Evolutionary conservation across 1,284 basidiomycete genomes (phyloP).

Genomic region (Pseudozyma flocculosa): DNA sequence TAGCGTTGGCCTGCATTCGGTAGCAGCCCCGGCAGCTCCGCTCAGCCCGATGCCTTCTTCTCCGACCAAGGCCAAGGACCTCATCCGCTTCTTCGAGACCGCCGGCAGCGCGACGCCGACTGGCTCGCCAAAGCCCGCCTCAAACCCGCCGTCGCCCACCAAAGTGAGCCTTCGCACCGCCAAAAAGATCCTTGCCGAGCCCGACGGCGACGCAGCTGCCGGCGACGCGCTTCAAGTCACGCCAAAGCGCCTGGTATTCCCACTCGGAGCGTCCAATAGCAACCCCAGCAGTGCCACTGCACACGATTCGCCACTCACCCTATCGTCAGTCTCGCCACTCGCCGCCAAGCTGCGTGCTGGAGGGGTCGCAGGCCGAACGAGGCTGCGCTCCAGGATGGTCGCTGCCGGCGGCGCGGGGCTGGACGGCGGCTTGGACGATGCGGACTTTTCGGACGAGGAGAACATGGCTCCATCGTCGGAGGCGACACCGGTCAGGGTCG

Average conservation of each 20-base stretch:
- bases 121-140: slow-evolving; percentile 10
- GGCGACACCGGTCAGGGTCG: no score
- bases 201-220: neutral
- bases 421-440: no score
- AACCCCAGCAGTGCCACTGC: neutral
- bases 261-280: neutral
- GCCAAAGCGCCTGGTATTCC: neutral
- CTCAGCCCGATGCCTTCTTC: slow-evolving; percentile 13
- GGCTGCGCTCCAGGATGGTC: neutral
- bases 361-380: neutral
- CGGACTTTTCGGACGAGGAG: no score
- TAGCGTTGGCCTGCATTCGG: no score
- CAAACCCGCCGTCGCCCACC: slow-evolving; percentile 14
- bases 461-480: no score
- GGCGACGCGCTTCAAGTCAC: slow-evolving; percentile 1
- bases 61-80: slow-evolving; percentile 44
- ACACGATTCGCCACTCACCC: slow-evolving; percentile 1
- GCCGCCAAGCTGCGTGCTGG: slow-evolving; percentile 14
- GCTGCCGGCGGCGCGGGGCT: no score
- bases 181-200: neutral
- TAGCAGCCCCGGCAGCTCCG: neutral
- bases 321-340: slow-evolving; percentile 5
- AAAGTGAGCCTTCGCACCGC: slow-evolving; percentile 5
- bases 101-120: neutral
- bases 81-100: slow-evolving; percentile 43